Percentiles rank a stretch among this genome's conserved stretches.
These are phyloP conservation scores for Sporothrix brunneoviolacea DNA, from an alignment of 2,329 filamentous ascomycete species.

Conservation along the genomic window DNA sequence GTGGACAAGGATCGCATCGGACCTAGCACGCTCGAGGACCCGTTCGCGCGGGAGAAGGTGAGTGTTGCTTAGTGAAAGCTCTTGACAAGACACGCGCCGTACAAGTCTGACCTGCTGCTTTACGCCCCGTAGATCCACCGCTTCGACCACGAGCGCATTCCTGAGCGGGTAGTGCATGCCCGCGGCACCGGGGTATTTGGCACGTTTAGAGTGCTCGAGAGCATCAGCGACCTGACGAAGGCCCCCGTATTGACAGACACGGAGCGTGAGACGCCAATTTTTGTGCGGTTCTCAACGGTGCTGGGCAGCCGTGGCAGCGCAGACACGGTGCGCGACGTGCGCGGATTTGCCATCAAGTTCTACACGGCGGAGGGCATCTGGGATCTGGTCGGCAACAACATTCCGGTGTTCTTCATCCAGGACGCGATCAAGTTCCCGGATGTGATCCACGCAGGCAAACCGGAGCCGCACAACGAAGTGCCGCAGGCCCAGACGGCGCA, in stretches of 20 bases:
- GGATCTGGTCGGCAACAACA: constrained; percentile 69
- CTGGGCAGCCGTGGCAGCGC: constrained; percentile 68
- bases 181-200: constrained; percentile 28
- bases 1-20: constrained; percentile 57
- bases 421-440: constrained; percentile 70
- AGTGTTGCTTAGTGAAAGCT: no score
- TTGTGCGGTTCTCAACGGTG: constrained; percentile 72
- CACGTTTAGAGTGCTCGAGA: constrained; percentile 60
- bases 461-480: constrained; percentile 63
- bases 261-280: constrained; percentile 53
- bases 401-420: constrained; percentile 70
- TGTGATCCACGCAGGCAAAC: constrained; percentile 57
- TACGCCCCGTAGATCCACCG: constrained; percentile 70
- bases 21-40: constrained; percentile 64
- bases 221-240: constrained; percentile 54
- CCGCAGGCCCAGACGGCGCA: constrained; percentile 66
- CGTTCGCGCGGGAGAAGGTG: constrained; percentile 65
- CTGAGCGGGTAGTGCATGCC: constrained; percentile 28
- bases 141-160: constrained; percentile 57
- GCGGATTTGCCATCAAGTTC: constrained; percentile 72
- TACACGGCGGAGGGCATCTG: constrained; percentile 74
- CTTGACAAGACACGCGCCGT: no score
- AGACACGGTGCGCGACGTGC: constrained; percentile 76
- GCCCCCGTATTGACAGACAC: constrained; percentile 62
- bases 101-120: no score